Percentiles rank a stretch among this genome's conserved stretches.
Conservation (phyloP, 257 asterid species). For the Cruciata laevipes region DNA sequence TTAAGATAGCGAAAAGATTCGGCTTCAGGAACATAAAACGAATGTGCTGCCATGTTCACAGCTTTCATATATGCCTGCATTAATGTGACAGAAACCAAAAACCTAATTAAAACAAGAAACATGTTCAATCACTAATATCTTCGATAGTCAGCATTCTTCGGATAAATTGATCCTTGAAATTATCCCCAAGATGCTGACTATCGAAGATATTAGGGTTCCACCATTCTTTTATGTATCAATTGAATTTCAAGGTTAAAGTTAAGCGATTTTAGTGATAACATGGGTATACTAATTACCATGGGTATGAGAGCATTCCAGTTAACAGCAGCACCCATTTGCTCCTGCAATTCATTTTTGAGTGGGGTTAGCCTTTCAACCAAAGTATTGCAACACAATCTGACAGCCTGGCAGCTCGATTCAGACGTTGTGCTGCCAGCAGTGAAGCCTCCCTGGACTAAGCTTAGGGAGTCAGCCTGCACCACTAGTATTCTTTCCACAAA, state of each 20-base stretch:
- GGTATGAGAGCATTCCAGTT: conserved; percentile 48
- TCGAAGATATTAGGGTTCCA: no score
- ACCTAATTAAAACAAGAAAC: no score
- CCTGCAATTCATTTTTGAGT: conserved; percentile 40
- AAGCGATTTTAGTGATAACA: no score
- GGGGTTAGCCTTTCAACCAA: conserved; percentile 51
- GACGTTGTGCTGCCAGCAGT: conserved; percentile 77
- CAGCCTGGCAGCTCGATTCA: conserved; percentile 77
- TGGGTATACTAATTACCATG: no score
- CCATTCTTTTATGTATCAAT: no score
- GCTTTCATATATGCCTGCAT: conserved; percentile 40
- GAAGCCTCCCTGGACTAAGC: conserved; percentile 58
- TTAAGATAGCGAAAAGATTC: conserved; percentile 36
- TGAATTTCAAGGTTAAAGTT: no score
- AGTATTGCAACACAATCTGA: conserved; percentile 48
- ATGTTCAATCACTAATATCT: no score
- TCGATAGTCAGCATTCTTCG: no score
- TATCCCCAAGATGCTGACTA: no score
- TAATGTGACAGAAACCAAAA: no score
- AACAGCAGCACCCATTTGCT: conserved; percentile 42
- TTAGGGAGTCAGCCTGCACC: conserved; percentile 58
- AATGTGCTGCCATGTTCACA: conserved; percentile 44
- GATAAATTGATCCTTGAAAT: no score
- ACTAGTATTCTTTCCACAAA: conserved; percentile 58
- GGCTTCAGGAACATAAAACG: conserved; percentile 43